Evolutionary conservation across 495 filamentous ascomycete species (phyloP).

Genomic region (Diplogelasinospora grovesii): DNA sequence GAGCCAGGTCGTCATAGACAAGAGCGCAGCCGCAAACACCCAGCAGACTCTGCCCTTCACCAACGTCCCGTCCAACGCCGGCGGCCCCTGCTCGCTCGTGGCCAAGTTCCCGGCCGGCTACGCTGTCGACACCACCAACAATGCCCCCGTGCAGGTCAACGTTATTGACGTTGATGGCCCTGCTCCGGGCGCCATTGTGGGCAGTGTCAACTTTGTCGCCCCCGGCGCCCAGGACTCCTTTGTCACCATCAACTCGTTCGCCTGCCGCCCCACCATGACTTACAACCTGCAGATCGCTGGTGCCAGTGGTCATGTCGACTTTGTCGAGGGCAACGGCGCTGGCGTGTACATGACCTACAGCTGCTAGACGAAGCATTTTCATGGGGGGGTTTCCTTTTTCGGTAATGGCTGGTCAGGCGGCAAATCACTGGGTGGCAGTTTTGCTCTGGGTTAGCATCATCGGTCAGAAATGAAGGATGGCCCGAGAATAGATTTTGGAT

Average conservation of each 20-base stretch:
- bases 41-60: neutral
- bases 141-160: conserved; percentile 22
- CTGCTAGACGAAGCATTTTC: conserved; percentile 5
- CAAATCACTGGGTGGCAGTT: no score
- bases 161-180: conserved; percentile 23
- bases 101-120: conserved; percentile 27
- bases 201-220: conserved; percentile 16
- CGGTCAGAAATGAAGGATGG: no score
- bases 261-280: conserved; percentile 21
- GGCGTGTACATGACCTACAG: conserved; percentile 11
- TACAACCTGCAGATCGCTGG: conserved; percentile 21
- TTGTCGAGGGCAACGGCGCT: conserved; percentile 21
- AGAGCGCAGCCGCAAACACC: conserved; percentile 3
- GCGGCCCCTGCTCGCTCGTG: conserved; percentile 28
- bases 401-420: no score
- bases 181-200: conserved; percentile 23
- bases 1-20: conserved; percentile 17
- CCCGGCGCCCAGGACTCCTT: conserved; percentile 1
- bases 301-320: conserved; percentile 32
- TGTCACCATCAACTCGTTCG: conserved; percentile 25
- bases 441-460: no score
- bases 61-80: conserved; percentile 14
- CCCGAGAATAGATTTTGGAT: no score
- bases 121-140: conserved; percentile 16
- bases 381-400: neutral